Conservation (phyloP, 441 rosid species). For the Pelargonium exstipulatum region DNA sequence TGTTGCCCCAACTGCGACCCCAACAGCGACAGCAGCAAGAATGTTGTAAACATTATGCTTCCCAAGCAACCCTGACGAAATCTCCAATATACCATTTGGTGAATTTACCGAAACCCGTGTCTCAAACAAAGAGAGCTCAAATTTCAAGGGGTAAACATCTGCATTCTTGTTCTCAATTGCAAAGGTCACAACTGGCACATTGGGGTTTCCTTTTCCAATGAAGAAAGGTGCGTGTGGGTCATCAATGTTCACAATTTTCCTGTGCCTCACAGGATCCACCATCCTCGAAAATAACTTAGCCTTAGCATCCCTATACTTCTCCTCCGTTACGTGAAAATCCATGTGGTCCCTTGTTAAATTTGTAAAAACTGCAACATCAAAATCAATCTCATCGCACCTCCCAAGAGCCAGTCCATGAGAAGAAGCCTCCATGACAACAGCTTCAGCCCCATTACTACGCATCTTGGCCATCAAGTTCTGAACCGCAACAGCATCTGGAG, state of each 20-base stretch:
- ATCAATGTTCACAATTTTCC: constrained; percentile 86
- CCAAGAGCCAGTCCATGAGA: constrained; percentile 59
- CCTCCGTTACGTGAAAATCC: constrained; percentile 62
- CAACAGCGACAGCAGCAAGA: constrained; percentile 86
- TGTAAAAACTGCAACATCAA: constrained; percentile 82
- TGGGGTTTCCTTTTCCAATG: constrained; percentile 56
- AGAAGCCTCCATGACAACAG: constrained; percentile 83
- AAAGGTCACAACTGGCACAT: constrained; percentile 84
- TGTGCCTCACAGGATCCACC: constrained; percentile 82
- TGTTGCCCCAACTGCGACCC: constrained; percentile 90
- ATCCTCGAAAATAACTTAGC: constrained; percentile 80
- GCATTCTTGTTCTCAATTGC: constrained; percentile 83
- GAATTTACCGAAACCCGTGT: constrained; percentile 81
- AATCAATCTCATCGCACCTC: constrained; percentile 70
- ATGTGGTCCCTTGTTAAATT: constrained; percentile 54
- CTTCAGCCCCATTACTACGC: constrained; percentile 81
- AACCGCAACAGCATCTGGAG: constrained; percentile 73
- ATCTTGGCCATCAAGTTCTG: constrained; percentile 95
- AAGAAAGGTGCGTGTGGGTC: constrained; percentile 76
- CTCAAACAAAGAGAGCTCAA: constrained; percentile 80
- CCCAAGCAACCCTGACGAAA: constrained; percentile 85
- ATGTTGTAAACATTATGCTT: constrained; percentile 81
- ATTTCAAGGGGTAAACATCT: constrained; percentile 76
- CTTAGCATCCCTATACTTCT: constrained; percentile 66
- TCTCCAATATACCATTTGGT: constrained; percentile 79